These are phyloP conservation scores for Hymenoscyphus occultus DNA, from an alignment of 2,329 filamentous ascomycete genomes.

Conservation along the genomic window DNA sequence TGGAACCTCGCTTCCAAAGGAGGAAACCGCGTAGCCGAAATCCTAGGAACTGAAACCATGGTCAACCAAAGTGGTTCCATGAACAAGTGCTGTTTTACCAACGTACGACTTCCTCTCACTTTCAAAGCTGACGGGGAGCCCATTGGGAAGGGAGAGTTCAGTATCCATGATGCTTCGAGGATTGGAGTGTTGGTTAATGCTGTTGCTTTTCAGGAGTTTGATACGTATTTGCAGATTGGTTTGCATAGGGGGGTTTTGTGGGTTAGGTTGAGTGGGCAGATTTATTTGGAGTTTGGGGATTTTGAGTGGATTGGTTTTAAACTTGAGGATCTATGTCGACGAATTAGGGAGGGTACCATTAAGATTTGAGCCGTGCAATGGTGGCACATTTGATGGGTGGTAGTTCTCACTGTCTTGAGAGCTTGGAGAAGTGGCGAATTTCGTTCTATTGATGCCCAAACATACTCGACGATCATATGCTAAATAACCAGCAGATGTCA, in stretches of 20 bases:
- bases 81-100: conserved; percentile 66
- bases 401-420: background rate
- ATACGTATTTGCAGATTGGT: conserved; percentile 63
- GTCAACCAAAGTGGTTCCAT: conserved; percentile 60
- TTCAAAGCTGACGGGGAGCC: conserved; percentile 23
- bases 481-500: no score
- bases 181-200: conserved; percentile 48
- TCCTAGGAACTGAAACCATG: conserved; percentile 68
- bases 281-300: conserved; percentile 75
- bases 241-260: conserved; percentile 60
- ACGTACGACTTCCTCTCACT: conserved; percentile 66
- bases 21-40: conserved; percentile 55
- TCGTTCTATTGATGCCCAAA: no score
- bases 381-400: background rate
- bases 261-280: conserved; percentile 73
- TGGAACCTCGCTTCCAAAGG: conserved; percentile 61
- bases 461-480: no score
- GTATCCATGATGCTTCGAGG: conserved; percentile 50
- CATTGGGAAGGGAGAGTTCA: conserved; percentile 28
- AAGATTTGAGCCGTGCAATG: background rate
- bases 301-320: conserved; percentile 64
- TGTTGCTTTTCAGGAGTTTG: conserved; percentile 48
- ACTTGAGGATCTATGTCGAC: conserved; percentile 46
- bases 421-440: background rate
- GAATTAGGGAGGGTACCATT: conserved; percentile 42